Base-by-base conservation (phyloP, 1,284 basidiomycete species). In the Acaromyces ingoldii region DNA sequence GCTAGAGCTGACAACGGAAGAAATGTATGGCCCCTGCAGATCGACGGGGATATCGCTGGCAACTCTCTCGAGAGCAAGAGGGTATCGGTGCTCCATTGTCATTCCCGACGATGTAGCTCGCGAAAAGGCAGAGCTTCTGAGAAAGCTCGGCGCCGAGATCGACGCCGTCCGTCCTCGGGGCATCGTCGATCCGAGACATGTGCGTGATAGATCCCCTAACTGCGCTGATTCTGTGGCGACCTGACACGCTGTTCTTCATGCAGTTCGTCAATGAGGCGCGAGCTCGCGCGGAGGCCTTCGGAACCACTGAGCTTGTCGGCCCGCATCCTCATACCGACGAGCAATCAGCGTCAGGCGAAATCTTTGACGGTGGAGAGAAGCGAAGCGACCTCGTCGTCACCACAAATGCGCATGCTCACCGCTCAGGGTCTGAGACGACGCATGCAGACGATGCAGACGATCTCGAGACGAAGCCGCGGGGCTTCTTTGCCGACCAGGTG, bases 41-140 rank as follows among this genome's bases (percentile, higher is more conserved):
- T 93, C 89, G 2, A 98, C 95, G 0, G 95, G 93, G 1, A 98
- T 98, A 50, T 95, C 91, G 0, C 85, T 98, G 42, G 92, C 95
- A 0, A 95, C 88, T 0, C 65, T 76, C 2, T 67, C 91, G 4
- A 82, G 83, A 56, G 92, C 93, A 7, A 86, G 88, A 47, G 78
- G 72, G 1, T 75, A 75, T 46, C 48, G 60, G 4, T 75, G 72
- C 52, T 67, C 64, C 17, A 75, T 65, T 55, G 76, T 76, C 43
- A 65, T 75, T 25, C 75, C 74, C 0, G 72, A 75, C 57, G 77
- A 78, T 49, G 76, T 97, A 4, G 89, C 92, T 0, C 81, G 85
- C 46, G 93, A 98, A 75, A 97, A 97, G 73, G 85, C 87, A 1
- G 85, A 88, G 62, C 84, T 90, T 0, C 79, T 98, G 11, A 80